phyloP scores from a whole-genome alignment of 2,329 filamentous ascomycete genomes.

The Ophiostoma australiae region DNA sequence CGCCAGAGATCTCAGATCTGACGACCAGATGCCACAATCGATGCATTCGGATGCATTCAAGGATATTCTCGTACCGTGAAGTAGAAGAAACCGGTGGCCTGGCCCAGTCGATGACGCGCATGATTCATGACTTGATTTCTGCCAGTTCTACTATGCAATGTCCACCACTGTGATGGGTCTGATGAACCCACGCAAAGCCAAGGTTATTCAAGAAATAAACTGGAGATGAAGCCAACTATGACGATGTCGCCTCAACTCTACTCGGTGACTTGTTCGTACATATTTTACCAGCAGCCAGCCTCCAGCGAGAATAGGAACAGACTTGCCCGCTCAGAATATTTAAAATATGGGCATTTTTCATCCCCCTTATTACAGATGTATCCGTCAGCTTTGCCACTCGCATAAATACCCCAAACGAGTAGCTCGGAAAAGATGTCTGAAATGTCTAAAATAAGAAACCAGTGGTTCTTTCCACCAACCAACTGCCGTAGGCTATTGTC shows the following conservation, averaged over 20 bases:
- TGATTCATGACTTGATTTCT: background rate
- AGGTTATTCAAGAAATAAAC: background rate
- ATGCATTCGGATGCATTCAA: background rate
- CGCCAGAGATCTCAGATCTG: background rate
- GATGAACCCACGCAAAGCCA: background rate
- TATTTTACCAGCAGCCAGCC: background rate
- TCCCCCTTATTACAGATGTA: too few species aligned
- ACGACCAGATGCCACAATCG: background rate
- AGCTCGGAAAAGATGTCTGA: background rate
- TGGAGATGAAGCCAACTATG: background rate
- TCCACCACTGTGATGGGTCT: background rate
- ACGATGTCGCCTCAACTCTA: background rate
- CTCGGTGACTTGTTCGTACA: background rate
- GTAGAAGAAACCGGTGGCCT: background rate
- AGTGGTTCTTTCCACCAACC: background rate
- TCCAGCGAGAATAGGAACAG: background rate
- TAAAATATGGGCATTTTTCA: too few species aligned
- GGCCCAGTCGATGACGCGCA: background rate
- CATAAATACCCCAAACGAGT: background rate
- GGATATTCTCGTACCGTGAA: background rate
- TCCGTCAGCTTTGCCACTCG: background rate
- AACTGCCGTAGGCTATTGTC: background rate
- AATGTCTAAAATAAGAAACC: background rate
- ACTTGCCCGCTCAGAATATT: too few species aligned
- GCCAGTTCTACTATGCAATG: background rate